Conservation (phyloP, 1,284 basidiomycete genomes). For the Trichosporon coremiiforme region DNA sequence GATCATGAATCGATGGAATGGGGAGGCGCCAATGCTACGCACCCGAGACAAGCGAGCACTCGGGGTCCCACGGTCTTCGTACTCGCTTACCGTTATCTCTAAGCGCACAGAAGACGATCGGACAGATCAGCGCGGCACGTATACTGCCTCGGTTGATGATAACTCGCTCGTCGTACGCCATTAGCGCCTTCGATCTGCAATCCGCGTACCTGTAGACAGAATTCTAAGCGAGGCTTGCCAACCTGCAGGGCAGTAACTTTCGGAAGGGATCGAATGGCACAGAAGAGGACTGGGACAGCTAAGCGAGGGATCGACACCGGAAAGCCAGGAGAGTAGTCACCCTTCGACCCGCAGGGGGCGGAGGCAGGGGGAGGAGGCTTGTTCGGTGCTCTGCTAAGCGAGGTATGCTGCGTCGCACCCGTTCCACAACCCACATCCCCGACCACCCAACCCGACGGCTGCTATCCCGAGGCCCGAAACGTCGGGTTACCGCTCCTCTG, state of each 20-base stretch:
- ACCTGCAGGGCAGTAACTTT: not conserved
- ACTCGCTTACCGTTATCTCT: not conserved
- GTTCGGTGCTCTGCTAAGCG: constrained; percentile 3
- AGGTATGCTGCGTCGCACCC: not conserved
- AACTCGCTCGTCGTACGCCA: not conserved
- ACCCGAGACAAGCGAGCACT: no score
- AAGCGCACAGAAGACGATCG: not conserved
- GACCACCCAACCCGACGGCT: not conserved
- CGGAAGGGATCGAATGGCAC: no score
- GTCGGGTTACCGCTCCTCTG: no score
- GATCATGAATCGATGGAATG: no score
- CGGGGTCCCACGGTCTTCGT: no score
- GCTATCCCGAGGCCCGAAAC: not conserved
- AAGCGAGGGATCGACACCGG: not conserved
- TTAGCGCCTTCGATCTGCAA: not conserved
- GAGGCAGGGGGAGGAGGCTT: not conserved
- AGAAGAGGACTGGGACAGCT: not conserved
- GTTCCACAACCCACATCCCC: not conserved
- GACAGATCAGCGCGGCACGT: not conserved
- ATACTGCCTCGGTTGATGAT: constrained; percentile 2
- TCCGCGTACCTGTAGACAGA: not conserved
- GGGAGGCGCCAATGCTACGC: no score
- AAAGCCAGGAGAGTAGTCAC: no score
- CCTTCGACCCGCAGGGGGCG: not conserved
- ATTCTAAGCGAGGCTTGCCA: not conserved